Percentiles rank a stretch among this genome's conserved stretches.
These are phyloP conservation scores for Coniferiporia sulphurascens DNA, from an alignment of 1,284 basidiomycete species.

Conservation along the genomic window DNA sequence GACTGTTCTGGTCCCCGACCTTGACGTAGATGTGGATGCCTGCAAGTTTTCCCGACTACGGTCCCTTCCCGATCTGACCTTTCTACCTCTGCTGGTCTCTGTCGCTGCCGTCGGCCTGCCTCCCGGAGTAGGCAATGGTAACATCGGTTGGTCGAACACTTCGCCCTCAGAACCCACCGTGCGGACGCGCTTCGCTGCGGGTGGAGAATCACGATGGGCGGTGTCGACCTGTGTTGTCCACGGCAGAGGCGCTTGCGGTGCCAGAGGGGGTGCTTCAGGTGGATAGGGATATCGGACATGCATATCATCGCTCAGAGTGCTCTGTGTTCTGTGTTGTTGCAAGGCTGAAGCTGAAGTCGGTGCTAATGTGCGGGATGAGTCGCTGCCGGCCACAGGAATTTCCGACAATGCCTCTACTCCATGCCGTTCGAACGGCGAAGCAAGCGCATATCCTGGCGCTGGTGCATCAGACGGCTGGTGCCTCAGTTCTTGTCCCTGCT, in stretches of 20 bases:
- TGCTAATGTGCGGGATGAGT: not conserved
- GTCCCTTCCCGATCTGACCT: not conserved
- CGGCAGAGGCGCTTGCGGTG: not conserved
- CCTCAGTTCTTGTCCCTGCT: not conserved
- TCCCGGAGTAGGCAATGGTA: not conserved
- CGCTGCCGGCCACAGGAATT: too few relatives aligned
- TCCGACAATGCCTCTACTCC: too few relatives aligned
- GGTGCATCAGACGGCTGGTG: not conserved
- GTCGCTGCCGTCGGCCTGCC: not conserved
- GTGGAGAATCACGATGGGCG: not conserved
- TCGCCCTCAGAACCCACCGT: not conserved
- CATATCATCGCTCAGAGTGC: too few relatives aligned
- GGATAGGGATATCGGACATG: not conserved
- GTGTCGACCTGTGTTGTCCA: not conserved
- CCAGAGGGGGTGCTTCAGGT: not conserved
- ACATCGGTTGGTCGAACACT: not conserved
- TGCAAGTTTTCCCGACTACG: not conserved
- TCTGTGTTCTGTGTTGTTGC: not conserved
- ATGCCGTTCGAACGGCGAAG: too few relatives aligned
- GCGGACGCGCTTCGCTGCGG: slow-evolving; percentile 1
- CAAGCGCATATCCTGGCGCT: not conserved
- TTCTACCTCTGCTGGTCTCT: not conserved
- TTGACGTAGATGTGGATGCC: not conserved
- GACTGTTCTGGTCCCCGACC: not conserved
- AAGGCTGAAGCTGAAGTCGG: not conserved